Base-by-base conservation (phyloP, 495 filamentous ascomycete genomes). In the Penicillium samsonianum region DNA sequence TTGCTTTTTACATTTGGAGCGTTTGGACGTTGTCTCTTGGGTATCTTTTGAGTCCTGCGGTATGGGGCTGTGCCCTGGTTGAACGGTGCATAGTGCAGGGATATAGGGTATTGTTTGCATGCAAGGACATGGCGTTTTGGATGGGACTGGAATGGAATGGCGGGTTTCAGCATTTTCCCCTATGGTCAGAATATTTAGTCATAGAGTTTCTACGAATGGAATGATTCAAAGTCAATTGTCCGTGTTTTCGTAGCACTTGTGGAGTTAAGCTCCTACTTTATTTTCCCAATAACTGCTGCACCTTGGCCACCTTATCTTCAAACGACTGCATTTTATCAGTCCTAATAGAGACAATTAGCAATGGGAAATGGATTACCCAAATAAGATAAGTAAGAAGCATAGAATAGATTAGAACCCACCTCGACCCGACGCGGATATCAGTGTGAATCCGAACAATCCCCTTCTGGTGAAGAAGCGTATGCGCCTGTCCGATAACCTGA, bases 401-500 rank as follows among this genome's bases (percentile, higher is more conserved):
- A 12, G 11, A 2, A 33, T 10, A 12, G 8, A 10, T 1, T 2
- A 10, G 10, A 33, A 72, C 78, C 60, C 67, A 92, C 90, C 90
- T 87, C 52, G 89, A 88, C 6, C 94, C 94, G 45, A 89, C 84
- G 3, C 93, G 80, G 72, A 98, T 96, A 72, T 94, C 91, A 40
- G 84, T 89, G 76, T 98, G 94, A 28, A 97, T 87, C 23, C 94
- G 73, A 52, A 91, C 79, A 48, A 91, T 83, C 26, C 93, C 94
- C 49, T 85, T 85, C 61, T 87, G 75, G 67, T 98, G 94, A 28
- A 98, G 81, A 42, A 94, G 73, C 5, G 80, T 82, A 75, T 98
- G 94, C 16, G 90, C 91, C 73, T 96, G 91, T 6, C 94, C 94
- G 69, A 98, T 92, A 16, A 95, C 81, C 53, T 75, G 80, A 82